These are phyloP conservation scores for Posidonia australis DNA, from an alignment of 106 monocot species.

Conservation along the genomic window DNA sequence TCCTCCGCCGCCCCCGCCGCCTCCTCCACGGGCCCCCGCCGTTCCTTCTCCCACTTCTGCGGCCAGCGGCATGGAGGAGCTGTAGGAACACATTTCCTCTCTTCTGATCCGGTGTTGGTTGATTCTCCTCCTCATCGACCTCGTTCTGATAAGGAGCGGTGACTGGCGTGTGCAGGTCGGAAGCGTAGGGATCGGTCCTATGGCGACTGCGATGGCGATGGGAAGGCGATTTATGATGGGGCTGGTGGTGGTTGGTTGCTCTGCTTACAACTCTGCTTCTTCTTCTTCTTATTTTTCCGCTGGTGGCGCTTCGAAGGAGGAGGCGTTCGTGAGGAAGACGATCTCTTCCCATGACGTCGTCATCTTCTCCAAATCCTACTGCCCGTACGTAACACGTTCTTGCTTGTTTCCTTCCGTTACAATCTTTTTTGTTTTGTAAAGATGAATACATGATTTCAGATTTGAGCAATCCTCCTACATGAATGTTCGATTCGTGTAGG, in stretches of 20 bases:
- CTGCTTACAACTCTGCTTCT: constrained; percentile 2
- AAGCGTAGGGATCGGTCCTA: neutral
- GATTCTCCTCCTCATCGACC: too few relatives aligned
- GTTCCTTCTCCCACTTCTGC: neutral
- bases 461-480: too few relatives aligned
- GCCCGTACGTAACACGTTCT: constrained; percentile 41
- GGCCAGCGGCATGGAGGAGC: neutral
- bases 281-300: neutral
- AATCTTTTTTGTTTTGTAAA: neutral
- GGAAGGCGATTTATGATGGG: constrained; percentile 14
- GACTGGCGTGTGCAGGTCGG: neutral
- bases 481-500: too few relatives aligned
- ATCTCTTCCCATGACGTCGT: constrained; percentile 48
- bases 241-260: constrained; percentile 15
- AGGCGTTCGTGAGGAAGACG: constrained; percentile 51
- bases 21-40: neutral
- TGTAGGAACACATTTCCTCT: neutral
- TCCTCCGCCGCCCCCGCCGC: neutral
- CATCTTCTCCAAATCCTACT: constrained; percentile 85
- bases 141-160: neutral
- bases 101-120: too few relatives aligned
- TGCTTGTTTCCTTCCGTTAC: neutral
- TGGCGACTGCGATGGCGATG: constrained; percentile 18
- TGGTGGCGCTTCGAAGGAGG: constrained; percentile 19
- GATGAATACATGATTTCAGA: neutral